phyloP scores from a whole-genome alignment of 305 asterid genomes.

The Fraxinus velutina region DNA sequence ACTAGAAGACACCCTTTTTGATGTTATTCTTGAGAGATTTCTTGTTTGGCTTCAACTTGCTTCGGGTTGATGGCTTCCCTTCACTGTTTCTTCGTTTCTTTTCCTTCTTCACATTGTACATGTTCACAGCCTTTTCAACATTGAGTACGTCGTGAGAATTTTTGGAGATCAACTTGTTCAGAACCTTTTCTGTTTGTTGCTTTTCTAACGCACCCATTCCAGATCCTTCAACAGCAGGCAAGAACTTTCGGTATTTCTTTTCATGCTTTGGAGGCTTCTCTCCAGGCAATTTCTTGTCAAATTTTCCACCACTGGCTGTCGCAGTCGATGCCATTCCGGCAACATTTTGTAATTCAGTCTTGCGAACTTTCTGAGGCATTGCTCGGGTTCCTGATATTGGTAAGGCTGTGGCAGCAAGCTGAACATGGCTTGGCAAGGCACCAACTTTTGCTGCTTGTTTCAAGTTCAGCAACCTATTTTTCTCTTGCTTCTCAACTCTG shows the following conservation, averaged over 20 bases:
- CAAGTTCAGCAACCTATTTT: slow-evolving; percentile 63
- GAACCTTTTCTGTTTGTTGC: slow-evolving; percentile 75
- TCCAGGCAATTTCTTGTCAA: slow-evolving; percentile 89
- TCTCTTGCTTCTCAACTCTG: slow-evolving; percentile 78
- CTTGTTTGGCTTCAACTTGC: slow-evolving; percentile 56
- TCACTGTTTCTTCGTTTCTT: slow-evolving; percentile 55
- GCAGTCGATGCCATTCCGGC: slow-evolving; percentile 92
- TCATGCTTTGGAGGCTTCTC: slow-evolving; percentile 88
- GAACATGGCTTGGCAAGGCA: slow-evolving; percentile 88
- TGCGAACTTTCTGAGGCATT: slow-evolving; percentile 60
- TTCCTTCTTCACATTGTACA: slow-evolving; percentile 77
- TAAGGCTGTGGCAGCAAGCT: slow-evolving; percentile 80
- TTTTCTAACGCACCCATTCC: slow-evolving; percentile 84
- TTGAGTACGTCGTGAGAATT: slow-evolving; percentile 79
- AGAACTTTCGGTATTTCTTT: slow-evolving; percentile 84
- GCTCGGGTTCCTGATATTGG: slow-evolving; percentile 78
- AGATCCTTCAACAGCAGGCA: slow-evolving; percentile 86
- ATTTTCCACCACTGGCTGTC: slow-evolving; percentile 96
- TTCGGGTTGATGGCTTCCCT: slow-evolving; percentile 37
- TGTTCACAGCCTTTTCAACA: slow-evolving; percentile 88
- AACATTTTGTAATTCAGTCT: slow-evolving; percentile 74
- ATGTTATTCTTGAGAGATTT: slow-evolving; percentile 60
- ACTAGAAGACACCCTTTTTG: slow-evolving; percentile 37
- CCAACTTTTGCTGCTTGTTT: slow-evolving; percentile 82
- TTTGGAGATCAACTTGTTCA: slow-evolving; percentile 69